A percentile compares a stretch with the other conserved stretches of the same genome.
Conservation (phyloP, 2,329 filamentous ascomycete genomes). For the Cadophora malorum region DNA sequence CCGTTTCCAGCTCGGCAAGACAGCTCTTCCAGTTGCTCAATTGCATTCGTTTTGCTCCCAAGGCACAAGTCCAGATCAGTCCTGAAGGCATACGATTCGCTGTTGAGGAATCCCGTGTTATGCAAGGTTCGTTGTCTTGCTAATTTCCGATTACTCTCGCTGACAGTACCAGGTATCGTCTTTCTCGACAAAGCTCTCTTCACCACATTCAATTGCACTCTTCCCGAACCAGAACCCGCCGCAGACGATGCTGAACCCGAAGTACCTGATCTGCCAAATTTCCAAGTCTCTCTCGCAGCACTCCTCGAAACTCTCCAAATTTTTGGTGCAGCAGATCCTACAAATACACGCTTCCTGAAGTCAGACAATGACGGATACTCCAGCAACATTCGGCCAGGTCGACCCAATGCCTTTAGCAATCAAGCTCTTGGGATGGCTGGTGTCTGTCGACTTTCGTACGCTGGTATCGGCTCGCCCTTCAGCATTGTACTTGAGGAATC, state of each 20-base stretch:
- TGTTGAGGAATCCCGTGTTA: constrained; percentile 85
- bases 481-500: constrained; percentile 86
- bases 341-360: constrained; percentile 60
- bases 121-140: constrained; percentile 73
- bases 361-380: constrained; percentile 65
- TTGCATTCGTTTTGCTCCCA: constrained; percentile 62
- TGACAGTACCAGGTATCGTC: constrained; percentile 63
- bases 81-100: constrained; percentile 86
- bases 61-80: constrained; percentile 75
- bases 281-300: constrained; percentile 86
- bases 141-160: constrained; percentile 16
- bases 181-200: constrained; percentile 92
- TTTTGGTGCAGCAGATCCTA: constrained; percentile 81
- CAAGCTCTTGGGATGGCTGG: constrained; percentile 84
- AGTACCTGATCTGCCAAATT: constrained; percentile 63
- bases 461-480: constrained; percentile 75
- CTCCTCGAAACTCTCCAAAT: constrained; percentile 95
- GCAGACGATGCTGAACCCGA: constrained; percentile 50
- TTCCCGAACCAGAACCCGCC: constrained; percentile 47
- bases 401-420: constrained; percentile 79
- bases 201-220: constrained; percentile 78
- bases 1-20: constrained; percentile 78
- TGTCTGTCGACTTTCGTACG: constrained; percentile 84
- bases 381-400: constrained; percentile 66
- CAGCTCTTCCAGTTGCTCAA: constrained; percentile 71